Percentiles rank a stretch among this genome's conserved stretches.
Evolutionary conservation across 164 flowering plant genomes (phyloP).

Genomic region (Stephania cephalantha): DNA sequence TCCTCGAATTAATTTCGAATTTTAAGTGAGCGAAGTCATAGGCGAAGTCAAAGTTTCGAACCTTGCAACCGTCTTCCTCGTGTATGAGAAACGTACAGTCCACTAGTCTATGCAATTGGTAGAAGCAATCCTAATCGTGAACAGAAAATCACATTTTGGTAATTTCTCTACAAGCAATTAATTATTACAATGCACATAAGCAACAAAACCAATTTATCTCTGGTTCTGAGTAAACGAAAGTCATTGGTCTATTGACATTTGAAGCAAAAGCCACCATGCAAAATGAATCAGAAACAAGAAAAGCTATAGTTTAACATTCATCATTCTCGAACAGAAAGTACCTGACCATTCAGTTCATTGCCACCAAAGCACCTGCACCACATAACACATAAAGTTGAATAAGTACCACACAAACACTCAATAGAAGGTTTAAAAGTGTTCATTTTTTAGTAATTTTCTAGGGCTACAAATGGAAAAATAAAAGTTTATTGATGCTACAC

Average conservation of each 20-base stretch:
- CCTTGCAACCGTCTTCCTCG: too few species aligned
- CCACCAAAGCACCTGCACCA: conserved; percentile 58
- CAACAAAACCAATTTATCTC: not conserved
- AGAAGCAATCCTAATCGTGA: not conserved
- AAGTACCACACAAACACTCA: not conserved
- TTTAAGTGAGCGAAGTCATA: too few species aligned
- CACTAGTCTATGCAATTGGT: not conserved
- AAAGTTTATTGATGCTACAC: too few species aligned
- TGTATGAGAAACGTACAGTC: not conserved
- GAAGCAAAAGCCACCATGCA: not conserved
- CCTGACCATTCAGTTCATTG: conserved; percentile 64
- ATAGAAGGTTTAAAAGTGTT: too few species aligned
- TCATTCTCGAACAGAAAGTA: conserved; percentile 18
- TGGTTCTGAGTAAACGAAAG: not conserved
- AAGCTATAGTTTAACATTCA: not conserved
- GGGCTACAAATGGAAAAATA: too few species aligned
- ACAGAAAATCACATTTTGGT: not conserved
- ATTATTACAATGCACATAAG: not conserved
- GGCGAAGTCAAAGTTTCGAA: too few species aligned
- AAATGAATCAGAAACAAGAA: not conserved
- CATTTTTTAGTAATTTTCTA: too few species aligned
- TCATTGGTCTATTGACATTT: not conserved
- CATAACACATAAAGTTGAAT: conserved; percentile 2
- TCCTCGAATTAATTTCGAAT: too few species aligned
- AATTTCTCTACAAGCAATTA: not conserved